Base-by-base conservation (phyloP, 306 rosid genomes). In the Carpinus viminea region DNA sequence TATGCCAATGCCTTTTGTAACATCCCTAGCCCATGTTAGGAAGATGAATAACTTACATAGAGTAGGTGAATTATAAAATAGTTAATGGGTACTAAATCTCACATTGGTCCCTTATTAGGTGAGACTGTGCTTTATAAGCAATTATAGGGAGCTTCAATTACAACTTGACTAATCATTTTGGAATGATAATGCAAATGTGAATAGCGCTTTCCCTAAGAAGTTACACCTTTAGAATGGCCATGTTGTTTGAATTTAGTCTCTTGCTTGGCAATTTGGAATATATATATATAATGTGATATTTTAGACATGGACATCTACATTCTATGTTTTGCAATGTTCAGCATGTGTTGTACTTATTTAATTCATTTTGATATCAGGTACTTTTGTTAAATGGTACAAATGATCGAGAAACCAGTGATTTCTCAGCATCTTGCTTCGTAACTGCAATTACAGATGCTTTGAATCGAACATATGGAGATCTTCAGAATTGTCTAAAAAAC, bases 371-470 rank as follows among this genome's bases (percentile, higher is more conserved):
- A 43, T 78, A 38, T 45, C 72, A 94, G 98, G 95, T 94, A 52
- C 91, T 94, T 74, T 13, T 94, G 79, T 74, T 94, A 82, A 94
- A 94, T 74, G 93, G 98, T 60, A 86, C 93, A 3, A 47, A 9
- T 78, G 98, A 94, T 76, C 96, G 97, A 41, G 98, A 94, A 86
- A 92, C 97, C 4, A 84, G 84, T 85, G 93, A 88, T 61, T 92
- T 94, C 80, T 83, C 93, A 56, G 96, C 98, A 81, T 90, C 93
- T 75, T 82, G 88, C 88, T 94, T 92, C 81, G 87, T 87, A 45
- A 88, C 97, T 83, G 94, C 97, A 80, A 90, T 94, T 64, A 84
- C 94, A 51, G 96, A 94, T 80, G 97, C 98, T 76, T 83, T 94
- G 60, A 92, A 92, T 81, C 96, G 97, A 88, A 90, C 96, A 51